phyloP scores from a whole-genome alignment of 257 asterid species.

The Solanum gandarillasii region DNA sequence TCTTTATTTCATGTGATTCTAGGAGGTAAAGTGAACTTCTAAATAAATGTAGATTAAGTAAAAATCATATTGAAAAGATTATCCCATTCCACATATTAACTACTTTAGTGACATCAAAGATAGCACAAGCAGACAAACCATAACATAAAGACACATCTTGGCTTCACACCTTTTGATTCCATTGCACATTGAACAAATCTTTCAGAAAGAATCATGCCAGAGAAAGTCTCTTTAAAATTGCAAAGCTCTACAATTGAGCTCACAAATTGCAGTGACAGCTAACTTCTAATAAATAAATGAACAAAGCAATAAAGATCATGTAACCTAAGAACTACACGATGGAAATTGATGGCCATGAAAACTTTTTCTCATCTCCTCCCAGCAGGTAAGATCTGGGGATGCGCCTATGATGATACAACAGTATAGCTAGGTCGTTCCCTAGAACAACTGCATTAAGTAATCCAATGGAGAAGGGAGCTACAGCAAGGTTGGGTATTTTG shows the following conservation, averaged over 20 bases:
- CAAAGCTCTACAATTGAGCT: background rate
- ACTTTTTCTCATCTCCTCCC: background rate
- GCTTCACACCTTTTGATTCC: background rate
- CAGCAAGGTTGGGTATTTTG: conserved; percentile 83
- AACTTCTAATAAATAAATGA: background rate
- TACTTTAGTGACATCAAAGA: background rate
- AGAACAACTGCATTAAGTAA: background rate
- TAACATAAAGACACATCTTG: background rate
- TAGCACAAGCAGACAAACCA: background rate
- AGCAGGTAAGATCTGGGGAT: background rate
- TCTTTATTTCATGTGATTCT: background rate
- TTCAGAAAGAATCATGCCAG: background rate
- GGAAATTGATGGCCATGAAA: background rate
- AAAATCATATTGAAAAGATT: background rate
- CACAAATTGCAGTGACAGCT: background rate
- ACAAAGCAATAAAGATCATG: background rate
- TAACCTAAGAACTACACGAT: background rate
- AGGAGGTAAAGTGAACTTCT: background rate
- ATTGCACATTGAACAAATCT: background rate
- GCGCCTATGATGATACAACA: background rate
- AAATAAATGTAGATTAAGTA: accelerated
- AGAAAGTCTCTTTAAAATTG: background rate
- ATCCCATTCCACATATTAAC: background rate
- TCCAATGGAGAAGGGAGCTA: conserved; percentile 10
- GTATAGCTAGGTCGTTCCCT: background rate